A percentile compares a stretch with the other conserved stretches of the same genome.
Evolutionary conservation across 164 flowering plant species (phyloP).

Genomic region (Piper longum): DNA sequence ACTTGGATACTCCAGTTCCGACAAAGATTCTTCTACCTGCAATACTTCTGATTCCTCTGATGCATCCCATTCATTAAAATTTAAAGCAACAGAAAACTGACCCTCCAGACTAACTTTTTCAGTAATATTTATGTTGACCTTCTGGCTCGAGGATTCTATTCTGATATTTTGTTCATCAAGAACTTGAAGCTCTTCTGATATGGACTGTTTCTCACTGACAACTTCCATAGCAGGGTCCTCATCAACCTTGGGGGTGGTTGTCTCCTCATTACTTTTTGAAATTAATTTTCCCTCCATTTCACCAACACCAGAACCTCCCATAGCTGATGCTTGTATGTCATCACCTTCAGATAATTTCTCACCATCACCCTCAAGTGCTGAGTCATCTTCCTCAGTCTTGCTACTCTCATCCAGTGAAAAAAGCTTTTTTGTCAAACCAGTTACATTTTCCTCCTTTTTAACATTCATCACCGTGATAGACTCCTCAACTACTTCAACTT

Average conservation of each 20-base stretch:
- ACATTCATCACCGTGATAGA: not conserved
- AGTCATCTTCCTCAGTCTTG: not conserved
- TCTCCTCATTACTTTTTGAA: too few relatives aligned
- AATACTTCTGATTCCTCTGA: constrained; percentile 1
- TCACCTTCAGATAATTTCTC: not conserved
- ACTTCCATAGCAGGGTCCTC: not conserved
- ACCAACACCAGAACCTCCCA: not conserved
- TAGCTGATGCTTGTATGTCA: not conserved
- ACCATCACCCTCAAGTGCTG: not conserved
- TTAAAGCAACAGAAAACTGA: constrained; percentile 4
- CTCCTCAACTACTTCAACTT: not conserved
- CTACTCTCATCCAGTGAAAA: not conserved
- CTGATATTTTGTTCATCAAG: too few relatives aligned
- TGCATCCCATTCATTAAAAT: constrained; percentile 10
- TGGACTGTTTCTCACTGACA: not conserved
- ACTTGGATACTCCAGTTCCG: constrained; percentile 8
- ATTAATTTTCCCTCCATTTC: not conserved
- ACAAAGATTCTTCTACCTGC: constrained; percentile 2
- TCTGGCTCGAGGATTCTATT: too few relatives aligned
- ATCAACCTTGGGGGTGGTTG: too few relatives aligned
- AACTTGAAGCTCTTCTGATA: not conserved
- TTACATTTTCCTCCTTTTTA: not conserved
- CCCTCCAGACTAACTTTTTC: constrained; percentile 4
- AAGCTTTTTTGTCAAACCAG: not conserved
- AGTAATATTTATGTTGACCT: not conserved